These are phyloP conservation scores for Gypsophila paniculata DNA, from an alignment of 179 eudicot species.

Conservation along the genomic window DNA sequence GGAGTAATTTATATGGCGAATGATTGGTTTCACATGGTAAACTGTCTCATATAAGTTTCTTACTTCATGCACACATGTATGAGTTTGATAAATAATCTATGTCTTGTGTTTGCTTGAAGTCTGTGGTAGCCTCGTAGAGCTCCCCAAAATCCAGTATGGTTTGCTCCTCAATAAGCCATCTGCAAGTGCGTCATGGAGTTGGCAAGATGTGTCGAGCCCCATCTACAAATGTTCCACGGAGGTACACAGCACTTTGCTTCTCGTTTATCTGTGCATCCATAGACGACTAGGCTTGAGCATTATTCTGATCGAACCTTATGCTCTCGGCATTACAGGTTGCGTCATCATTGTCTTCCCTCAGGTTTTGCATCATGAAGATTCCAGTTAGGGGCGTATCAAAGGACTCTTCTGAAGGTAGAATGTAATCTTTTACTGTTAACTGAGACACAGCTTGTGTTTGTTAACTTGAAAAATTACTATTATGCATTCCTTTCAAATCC, in stretches of 20 bases:
- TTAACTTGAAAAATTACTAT: background rate
- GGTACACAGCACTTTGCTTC: conserved; percentile 31
- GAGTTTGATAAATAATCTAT: conserved; percentile 5
- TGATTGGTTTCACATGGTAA: background rate
- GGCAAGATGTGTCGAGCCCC: conserved; percentile 74
- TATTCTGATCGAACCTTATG: background rate
- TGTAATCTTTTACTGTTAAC: background rate
- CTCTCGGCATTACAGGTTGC: conserved; percentile 42
- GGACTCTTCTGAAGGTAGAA: conserved; percentile 57
- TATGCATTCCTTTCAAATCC: background rate
- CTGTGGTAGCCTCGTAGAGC: conserved; percentile 64
- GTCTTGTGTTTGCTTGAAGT: conserved; percentile 38
- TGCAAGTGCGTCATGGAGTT: conserved; percentile 53
- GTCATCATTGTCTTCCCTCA: conserved; percentile 53
- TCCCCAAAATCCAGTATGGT: conserved; percentile 82
- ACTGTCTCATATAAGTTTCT: background rate
- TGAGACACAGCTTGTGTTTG: background rate
- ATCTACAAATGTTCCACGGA: conserved; percentile 54
- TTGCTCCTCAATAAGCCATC: conserved; percentile 36
- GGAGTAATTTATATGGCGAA: background rate
- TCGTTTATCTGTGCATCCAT: background rate
- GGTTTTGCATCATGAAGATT: conserved; percentile 68
- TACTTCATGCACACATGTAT: background rate
- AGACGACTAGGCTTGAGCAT: conserved; percentile 1
- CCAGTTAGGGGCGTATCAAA: conserved; percentile 53